Base-by-base conservation (phyloP, 1,284 basidiomycete genomes). In the Microbotryum violaceum region DNA sequence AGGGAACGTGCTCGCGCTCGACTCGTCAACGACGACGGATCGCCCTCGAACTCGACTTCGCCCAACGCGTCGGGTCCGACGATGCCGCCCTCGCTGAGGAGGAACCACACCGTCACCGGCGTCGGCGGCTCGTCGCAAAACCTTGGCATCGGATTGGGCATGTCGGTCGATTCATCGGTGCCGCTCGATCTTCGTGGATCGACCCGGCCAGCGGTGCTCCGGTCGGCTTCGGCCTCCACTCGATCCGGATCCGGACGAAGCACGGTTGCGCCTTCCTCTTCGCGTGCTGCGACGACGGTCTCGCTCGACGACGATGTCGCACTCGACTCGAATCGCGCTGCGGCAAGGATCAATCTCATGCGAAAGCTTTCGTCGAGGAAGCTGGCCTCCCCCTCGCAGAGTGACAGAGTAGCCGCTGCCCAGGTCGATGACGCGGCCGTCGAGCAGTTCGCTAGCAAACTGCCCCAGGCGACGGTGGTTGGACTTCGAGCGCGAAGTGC, bases 291-390 rank as follows among this genome's bases (percentile, higher is more conserved):
- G 25, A 20, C 18, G 16, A 14, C 56, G 29, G 33, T 21, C 25
- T 44, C 54, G n/a, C 37, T 37, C 27, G 56, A 56, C 6, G 61
- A 56, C 25, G 61, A 53, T 23, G 12, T 5, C n/a, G 54, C 48
- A 6, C 51, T 55, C 23, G 46, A 31, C 20, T 45, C 56, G 16
- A 63, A 69, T 44, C 50, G 68, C 1, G 57, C 61, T 23, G 65
- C 65, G 33, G 70, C 70, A 16, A 50, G 71, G 25, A 57, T 64
- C 18, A 72, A 72, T 55, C 51, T 72, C 25, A 72, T 72, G 55
- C 62, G 71, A 29, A 72, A 72, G 50, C 53, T 72, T 1, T 68
- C 65, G 8, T 62, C 64, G n/a, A 46, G 70, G 10, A 53, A 64
- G n/a, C 49, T 70, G 21, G 68, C 57, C 3, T 33, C 29, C 16